These are phyloP conservation scores for Delonix regia DNA, from an alignment of 306 rosid genomes.

Conservation along the genomic window DNA sequence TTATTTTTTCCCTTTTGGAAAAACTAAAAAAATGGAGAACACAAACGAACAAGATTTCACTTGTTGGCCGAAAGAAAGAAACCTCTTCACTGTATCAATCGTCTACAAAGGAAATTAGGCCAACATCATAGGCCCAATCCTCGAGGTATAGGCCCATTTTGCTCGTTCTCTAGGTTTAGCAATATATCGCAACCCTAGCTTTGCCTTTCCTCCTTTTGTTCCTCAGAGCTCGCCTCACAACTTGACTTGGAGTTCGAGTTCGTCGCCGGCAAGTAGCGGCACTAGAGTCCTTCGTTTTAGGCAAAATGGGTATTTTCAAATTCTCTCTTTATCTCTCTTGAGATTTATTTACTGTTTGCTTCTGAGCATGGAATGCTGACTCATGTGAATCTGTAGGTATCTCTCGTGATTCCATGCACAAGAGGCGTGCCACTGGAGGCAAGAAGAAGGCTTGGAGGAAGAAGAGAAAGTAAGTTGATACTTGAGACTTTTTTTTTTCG, in stretches of 20 bases:
- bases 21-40: too few relatives aligned
- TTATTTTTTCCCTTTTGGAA: too few relatives aligned
- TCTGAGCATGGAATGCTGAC: neutral
- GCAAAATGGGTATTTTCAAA: constrained; percentile 28
- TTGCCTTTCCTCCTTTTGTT: neutral
- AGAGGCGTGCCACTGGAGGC: constrained; percentile 43
- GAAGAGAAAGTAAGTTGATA: constrained; percentile 57
- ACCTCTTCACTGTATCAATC: too few relatives aligned
- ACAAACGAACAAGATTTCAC: too few relatives aligned
- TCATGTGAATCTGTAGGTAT: constrained; percentile 46
- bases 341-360: neutral
- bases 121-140: too few relatives aligned
- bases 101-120: too few relatives aligned
- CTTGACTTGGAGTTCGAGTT: neutral
- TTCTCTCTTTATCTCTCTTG: neutral
- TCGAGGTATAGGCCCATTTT: neutral
- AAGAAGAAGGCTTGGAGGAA: constrained; percentile 78
- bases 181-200: constrained; percentile 23
- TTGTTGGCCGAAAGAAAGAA: too few relatives aligned
- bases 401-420: constrained; percentile 77
- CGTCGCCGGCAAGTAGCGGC: neutral
- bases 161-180: neutral
- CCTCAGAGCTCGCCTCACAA: neutral
- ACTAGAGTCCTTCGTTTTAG: neutral
- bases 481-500: neutral